Conservation (phyloP, 805 yeast genomes). For the Nakazawaea siamensis region DNA sequence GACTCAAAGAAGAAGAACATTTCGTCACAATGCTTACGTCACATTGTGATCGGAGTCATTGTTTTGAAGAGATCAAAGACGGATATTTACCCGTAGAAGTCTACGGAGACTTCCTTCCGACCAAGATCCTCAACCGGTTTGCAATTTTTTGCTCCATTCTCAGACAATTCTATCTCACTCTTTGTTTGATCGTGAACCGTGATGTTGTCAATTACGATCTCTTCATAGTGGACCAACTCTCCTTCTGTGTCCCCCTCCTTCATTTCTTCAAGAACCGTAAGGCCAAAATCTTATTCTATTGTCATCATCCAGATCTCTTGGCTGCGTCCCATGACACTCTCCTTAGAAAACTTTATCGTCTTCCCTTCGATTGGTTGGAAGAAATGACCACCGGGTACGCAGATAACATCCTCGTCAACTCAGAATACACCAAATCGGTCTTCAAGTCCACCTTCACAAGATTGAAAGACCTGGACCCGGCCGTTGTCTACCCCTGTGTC, state of each 20-base stretch:
- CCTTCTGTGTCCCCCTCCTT: constrained; percentile 74
- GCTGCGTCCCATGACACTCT: constrained; percentile 52
- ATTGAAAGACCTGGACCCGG: constrained; percentile 31
- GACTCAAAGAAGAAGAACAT: constrained; percentile 62
- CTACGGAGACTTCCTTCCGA: constrained; percentile 80
- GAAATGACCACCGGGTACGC: constrained; percentile 70
- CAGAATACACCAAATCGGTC: constrained; percentile 68
- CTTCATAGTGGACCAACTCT: constrained; percentile 80
- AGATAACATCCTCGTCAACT: constrained; percentile 81
- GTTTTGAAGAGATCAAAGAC: constrained; percentile 80
- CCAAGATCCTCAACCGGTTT: constrained; percentile 54
- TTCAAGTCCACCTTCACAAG: constrained; percentile 56
- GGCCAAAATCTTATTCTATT: constrained; percentile 69
- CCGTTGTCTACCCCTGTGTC: constrained; percentile 76
- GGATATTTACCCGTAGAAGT: constrained; percentile 57
- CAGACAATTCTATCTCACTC: constrained; percentile 66
- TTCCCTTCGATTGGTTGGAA: constrained; percentile 81
- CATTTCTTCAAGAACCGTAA: constrained; percentile 29
- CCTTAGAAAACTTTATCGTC: constrained; percentile 58
- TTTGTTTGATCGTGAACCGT: constrained; percentile 36
- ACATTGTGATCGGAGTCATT: constrained; percentile 79
- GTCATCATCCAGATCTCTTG: constrained; percentile 92
- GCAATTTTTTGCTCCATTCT: constrained; percentile 76
- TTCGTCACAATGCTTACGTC: constrained; percentile 72
- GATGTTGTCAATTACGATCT: constrained; percentile 51